A percentile compares a stretch with the other conserved stretches of the same genome.
Conservation (phyloP, 305 asterid genomes). For the Fraxinus baroniana region DNA sequence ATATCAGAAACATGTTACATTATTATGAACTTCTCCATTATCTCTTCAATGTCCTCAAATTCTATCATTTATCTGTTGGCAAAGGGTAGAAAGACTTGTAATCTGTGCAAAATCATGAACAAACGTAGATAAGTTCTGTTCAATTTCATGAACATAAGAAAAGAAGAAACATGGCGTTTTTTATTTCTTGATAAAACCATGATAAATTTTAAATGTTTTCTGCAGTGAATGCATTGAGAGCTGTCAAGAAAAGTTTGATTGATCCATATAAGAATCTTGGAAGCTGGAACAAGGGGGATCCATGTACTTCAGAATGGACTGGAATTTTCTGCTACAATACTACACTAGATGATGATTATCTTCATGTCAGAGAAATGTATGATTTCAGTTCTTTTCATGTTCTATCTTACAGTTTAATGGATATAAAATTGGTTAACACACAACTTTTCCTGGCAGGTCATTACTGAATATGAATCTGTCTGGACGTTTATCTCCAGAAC, state of each 20-base stretch:
- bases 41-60: not conserved
- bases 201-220: slow-evolving; percentile 15
- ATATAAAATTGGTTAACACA: not conserved
- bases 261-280: slow-evolving; percentile 54
- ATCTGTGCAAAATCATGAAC: not conserved
- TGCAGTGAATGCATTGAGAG: slow-evolving; percentile 64
- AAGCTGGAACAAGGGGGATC: slow-evolving; percentile 74
- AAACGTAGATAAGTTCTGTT: not conserved
- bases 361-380: slow-evolving; percentile 76
- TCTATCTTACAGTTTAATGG: slow-evolving; percentile 1
- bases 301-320: slow-evolving; percentile 71
- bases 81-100: not conserved
- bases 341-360: slow-evolving; percentile 51
- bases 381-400: slow-evolving; percentile 26
- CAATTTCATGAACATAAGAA: not conserved
- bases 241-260: slow-evolving; percentile 49
- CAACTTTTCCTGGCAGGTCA: slow-evolving; percentile 42
- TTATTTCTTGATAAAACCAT: not conserved
- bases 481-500: slow-evolving; percentile 75
- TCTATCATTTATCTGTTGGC: not conserved
- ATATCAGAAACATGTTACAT: not conserved
- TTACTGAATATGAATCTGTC: slow-evolving; percentile 54
- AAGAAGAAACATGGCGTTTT: not conserved
- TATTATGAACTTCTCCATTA: not conserved
- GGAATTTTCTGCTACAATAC: slow-evolving; percentile 65